These are phyloP conservation scores for Dacryopinax spathularia DNA, from an alignment of 768 basidiomycete species.

Conservation along the genomic window DNA sequence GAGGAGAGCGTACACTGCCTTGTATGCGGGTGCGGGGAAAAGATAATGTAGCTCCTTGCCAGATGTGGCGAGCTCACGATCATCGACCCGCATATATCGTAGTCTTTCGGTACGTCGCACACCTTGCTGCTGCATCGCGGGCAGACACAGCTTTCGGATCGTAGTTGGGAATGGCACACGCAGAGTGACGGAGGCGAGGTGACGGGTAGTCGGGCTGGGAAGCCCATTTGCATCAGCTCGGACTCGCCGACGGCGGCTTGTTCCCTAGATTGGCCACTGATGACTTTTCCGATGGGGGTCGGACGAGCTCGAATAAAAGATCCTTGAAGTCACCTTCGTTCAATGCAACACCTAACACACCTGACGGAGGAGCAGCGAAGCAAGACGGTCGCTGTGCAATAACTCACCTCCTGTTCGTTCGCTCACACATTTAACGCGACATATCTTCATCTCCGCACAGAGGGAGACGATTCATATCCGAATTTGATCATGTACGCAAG, in stretches of 20 bases:
- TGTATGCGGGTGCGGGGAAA: conserved; percentile 83
- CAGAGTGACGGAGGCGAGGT: conserved; percentile 73
- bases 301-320: conserved; percentile 85
- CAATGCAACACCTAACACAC: conserved; percentile 80
- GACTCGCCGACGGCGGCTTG: conserved; percentile 54
- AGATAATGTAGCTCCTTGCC: conserved; percentile 90
- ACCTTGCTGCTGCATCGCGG: conserved; percentile 85
- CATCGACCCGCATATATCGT: conserved; percentile 92
- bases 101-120: conserved; percentile 97
- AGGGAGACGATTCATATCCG: conserved; percentile 88
- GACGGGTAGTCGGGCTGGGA: conserved; percentile 82
- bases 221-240: conserved; percentile 99
- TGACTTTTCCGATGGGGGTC: conserved; percentile 58
- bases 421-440: conserved; percentile 75
- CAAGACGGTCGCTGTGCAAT: background rate
- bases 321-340: conserved; percentile 97
- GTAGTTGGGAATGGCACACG: conserved; percentile 84
- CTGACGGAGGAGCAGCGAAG: conserved; percentile 25
- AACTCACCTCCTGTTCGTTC: conserved; percentile 82
- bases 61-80: conserved; percentile 96
- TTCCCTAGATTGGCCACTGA: conserved; percentile 9
- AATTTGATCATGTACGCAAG: conserved; percentile 66
- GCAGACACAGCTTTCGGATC: conserved; percentile 86
- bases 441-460: conserved; percentile 97
- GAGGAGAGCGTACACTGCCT: conserved; percentile 50